A percentile compares a stretch with the other conserved stretches of the same genome.
Conservation (phyloP, 179 eudicot genomes). For the Spergularia azorica region DNA sequence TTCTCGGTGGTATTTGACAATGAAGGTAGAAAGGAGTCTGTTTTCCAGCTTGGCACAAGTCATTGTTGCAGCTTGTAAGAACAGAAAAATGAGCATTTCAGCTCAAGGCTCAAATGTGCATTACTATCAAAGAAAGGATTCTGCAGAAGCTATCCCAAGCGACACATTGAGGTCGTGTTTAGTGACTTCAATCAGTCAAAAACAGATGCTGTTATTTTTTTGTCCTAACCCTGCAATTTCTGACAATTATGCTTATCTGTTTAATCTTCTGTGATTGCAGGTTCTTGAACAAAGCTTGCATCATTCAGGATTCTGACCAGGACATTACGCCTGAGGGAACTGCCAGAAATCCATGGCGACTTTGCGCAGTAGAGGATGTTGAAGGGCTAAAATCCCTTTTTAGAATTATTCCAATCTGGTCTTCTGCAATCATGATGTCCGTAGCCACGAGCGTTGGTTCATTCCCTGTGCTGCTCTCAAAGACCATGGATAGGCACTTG, state of each 20-base stretch:
- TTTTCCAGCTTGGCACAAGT: constrained; percentile 62
- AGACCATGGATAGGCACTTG: constrained; percentile 78
- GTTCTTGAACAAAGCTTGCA: constrained; percentile 82
- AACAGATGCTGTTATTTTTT: background rate
- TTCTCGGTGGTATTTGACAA: constrained; percentile 56
- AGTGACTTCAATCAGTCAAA: background rate
- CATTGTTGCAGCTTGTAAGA: constrained; percentile 56
- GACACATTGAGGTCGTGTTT: constrained; percentile 50
- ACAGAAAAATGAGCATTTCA: constrained; percentile 45
- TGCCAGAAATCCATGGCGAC: constrained; percentile 58
- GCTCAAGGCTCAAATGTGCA: constrained; percentile 32
- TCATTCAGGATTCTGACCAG: constrained; percentile 46
- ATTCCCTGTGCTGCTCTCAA: constrained; percentile 60
- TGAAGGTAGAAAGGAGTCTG: constrained; percentile 53
- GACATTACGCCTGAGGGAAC: constrained; percentile 55
- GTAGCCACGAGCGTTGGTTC: constrained; percentile 43
- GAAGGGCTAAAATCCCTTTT: constrained; percentile 75
- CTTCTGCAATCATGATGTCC: constrained; percentile 62
- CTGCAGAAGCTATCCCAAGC: constrained; percentile 42
- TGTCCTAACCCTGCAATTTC: background rate
- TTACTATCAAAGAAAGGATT: constrained; percentile 47
- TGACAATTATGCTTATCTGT: background rate
- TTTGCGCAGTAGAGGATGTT: constrained; percentile 72
- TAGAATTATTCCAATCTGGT: constrained; percentile 74
- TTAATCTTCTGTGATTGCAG: constrained; percentile 31